Evolutionary conservation across 805 yeast genomes (phyloP).

Genomic region (Lipomyces mesembrius): DNA sequence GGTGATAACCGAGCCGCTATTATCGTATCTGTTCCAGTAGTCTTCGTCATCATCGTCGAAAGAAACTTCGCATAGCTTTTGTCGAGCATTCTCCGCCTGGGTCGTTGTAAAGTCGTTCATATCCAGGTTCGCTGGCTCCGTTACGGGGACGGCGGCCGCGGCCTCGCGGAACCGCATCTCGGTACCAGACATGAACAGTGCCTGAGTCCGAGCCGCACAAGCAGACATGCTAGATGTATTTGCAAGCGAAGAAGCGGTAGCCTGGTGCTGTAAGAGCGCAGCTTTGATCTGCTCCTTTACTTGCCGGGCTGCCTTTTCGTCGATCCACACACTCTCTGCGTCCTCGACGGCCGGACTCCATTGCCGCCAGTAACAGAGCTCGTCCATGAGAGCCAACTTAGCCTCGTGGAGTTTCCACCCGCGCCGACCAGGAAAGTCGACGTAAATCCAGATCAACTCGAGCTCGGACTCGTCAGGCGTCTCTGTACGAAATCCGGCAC

Average conservation of each 20-base stretch:
- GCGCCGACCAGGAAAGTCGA: slow-evolving; percentile 18
- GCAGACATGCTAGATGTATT: not conserved
- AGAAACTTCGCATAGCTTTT: not conserved
- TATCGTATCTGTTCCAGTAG: slow-evolving; percentile 19
- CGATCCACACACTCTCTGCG: slow-evolving; percentile 26
- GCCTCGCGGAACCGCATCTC: slow-evolving; percentile 6
- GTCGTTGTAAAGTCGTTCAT: not conserved
- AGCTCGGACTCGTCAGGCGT: slow-evolving; percentile 8
- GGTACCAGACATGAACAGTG: slow-evolving; percentile 3
- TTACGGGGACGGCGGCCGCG: not conserved
- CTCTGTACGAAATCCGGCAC: not conserved
- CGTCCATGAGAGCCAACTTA: slow-evolving; percentile 22
- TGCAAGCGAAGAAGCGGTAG: not conserved
- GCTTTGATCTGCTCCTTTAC: slow-evolving; percentile 19
- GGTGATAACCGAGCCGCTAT: not conserved
- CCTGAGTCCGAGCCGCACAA: not conserved
- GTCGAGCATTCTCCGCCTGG: slow-evolving; percentile 8
- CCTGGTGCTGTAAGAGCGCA: slow-evolving; percentile 11
- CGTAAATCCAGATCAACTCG: slow-evolving; percentile 14
- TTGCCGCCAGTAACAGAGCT: slow-evolving; percentile 28
- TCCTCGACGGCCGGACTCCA: slow-evolving; percentile 24
- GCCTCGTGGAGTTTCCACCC: slow-evolving; percentile 27
- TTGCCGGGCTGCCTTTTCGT: slow-evolving; percentile 6
- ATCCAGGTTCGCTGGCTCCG: not conserved
- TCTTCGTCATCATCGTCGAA: slow-evolving; percentile 17